Conservation (phyloP, 2,329 filamentous ascomycete genomes). For the Calonectria hawksworthii region DNA sequence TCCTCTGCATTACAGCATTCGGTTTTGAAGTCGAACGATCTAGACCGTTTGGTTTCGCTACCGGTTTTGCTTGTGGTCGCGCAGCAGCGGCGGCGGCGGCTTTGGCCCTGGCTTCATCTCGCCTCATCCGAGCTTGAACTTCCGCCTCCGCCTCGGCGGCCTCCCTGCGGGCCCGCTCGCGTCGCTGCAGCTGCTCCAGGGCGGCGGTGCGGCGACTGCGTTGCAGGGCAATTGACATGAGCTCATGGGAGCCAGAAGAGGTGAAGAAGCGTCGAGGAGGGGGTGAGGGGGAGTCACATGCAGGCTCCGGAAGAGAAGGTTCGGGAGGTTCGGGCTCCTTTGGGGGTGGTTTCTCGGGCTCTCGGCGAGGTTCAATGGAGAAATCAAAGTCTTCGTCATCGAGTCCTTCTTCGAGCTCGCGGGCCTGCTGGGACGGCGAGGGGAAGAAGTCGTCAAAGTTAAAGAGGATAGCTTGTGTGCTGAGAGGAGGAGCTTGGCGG, state of each 20-base stretch:
- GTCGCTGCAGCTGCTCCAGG: conserved; percentile 46
- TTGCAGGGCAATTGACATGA: conserved; percentile 51
- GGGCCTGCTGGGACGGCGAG: conserved; percentile 67
- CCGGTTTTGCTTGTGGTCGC: not conserved
- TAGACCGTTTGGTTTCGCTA: not conserved
- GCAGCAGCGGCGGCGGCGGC: not conserved
- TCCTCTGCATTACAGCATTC: not conserved
- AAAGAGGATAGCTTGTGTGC: conserved; percentile 67
- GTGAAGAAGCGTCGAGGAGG: conserved; percentile 53
- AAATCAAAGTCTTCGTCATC: conserved; percentile 16
- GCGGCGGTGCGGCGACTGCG: conserved; percentile 53
- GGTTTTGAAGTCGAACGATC: not conserved
- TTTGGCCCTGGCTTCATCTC: conserved; percentile 7
- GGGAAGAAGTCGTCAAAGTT: conserved; percentile 69
- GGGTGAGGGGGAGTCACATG: conserved; percentile 26
- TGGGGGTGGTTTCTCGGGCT: conserved; percentile 23
- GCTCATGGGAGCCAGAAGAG: conserved; percentile 52
- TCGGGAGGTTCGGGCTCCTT: conserved; percentile 24
- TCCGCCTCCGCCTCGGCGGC: conserved; percentile 30
- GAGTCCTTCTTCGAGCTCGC: conserved; percentile 62
- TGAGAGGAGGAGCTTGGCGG: conserved; percentile 50
- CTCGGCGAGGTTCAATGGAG: not conserved
- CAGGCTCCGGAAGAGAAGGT: conserved; percentile 32
- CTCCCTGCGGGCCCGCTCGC: conserved; percentile 42
- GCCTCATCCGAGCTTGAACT: conserved; percentile 19